Percentiles rank a stretch among this genome's conserved stretches.
Conservation (phyloP, 306 rosid species). For the Vigna radiata region DNA sequence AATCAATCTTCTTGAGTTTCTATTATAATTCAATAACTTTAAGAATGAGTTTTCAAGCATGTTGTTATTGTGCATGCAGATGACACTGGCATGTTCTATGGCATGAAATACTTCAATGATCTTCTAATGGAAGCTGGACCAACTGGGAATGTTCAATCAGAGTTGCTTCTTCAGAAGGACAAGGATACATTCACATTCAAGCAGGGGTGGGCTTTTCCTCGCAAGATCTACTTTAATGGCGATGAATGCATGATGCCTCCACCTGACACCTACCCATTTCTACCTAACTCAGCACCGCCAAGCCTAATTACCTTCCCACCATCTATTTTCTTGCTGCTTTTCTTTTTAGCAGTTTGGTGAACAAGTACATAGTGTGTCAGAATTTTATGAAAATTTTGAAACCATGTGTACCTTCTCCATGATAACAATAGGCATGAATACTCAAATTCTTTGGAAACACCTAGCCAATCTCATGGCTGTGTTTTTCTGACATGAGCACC, state of each 20-base stretch:
- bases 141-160: slow-evolving; percentile 80
- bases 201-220: slow-evolving; percentile 98
- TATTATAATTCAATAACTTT: not conserved
- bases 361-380: slow-evolving; percentile 30
- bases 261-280: slow-evolving; percentile 84
- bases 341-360: slow-evolving; percentile 63
- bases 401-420: slow-evolving; percentile 25
- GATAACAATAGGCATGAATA: slow-evolving; percentile 18
- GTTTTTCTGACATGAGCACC: slow-evolving; percentile 32
- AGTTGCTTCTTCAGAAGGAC: slow-evolving; percentile 79
- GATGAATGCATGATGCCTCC: slow-evolving; percentile 96
- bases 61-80: slow-evolving; percentile 56
- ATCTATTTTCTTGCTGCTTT: slow-evolving; percentile 52
- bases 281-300: slow-evolving; percentile 68
- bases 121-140: slow-evolving; percentile 90
- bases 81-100: slow-evolving; percentile 93
- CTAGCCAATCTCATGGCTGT: slow-evolving; percentile 17
- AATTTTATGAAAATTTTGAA: slow-evolving; percentile 51
- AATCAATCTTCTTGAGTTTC: not conserved
- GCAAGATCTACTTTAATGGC: slow-evolving; percentile 85
- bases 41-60: slow-evolving; percentile 18
- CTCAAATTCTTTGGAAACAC: slow-evolving; percentile 38
- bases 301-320: slow-evolving; percentile 44
- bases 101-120: slow-evolving; percentile 81
- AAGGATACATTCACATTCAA: slow-evolving; percentile 79